Evolutionary conservation across 2,329 filamentous ascomycete genomes (phyloP).

Genomic region (Nothomitra cinnamomea): DNA sequence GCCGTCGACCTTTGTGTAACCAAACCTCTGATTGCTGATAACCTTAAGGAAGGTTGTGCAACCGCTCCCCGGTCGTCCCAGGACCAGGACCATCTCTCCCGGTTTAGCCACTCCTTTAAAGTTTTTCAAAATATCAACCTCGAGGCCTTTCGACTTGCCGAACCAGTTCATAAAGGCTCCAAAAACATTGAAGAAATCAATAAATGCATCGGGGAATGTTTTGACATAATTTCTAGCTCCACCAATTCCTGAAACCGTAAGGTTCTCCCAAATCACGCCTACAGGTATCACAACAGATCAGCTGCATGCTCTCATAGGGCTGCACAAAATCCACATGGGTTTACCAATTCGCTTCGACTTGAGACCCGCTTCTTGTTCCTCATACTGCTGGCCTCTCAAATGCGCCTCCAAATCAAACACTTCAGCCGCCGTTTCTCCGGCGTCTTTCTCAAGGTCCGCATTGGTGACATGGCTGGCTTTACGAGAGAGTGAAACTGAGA

Average conservation of each 20-base stretch:
- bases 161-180: constrained; percentile 27
- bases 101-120: constrained; percentile 50
- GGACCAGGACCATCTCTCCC: constrained; percentile 53
- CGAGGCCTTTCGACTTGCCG: constrained; percentile 5
- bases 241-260: constrained; percentile 61
- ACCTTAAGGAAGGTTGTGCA: constrained; percentile 57
- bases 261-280: constrained; percentile 58
- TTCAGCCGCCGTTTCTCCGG: constrained; percentile 28
- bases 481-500: constrained; percentile 9
- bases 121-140: constrained; percentile 1
- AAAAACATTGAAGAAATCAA: constrained; percentile 60
- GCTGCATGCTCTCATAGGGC: background rate
- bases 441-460: constrained; percentile 42
- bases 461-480: background rate
- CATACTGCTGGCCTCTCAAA: constrained; percentile 51
- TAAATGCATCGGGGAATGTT: constrained; percentile 63
- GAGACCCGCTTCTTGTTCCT: constrained; percentile 63
- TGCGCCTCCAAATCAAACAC: constrained; percentile 62
- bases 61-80: constrained; percentile 50
- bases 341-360: constrained; percentile 55
- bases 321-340: constrained; percentile 3
- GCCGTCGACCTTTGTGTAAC: constrained; percentile 38
- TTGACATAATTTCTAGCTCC: constrained; percentile 54
- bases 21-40: constrained; percentile 44
- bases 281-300: background rate